Base-by-base conservation (phyloP, 305 asterid genomes). In the Fraxinus ornus region DNA sequence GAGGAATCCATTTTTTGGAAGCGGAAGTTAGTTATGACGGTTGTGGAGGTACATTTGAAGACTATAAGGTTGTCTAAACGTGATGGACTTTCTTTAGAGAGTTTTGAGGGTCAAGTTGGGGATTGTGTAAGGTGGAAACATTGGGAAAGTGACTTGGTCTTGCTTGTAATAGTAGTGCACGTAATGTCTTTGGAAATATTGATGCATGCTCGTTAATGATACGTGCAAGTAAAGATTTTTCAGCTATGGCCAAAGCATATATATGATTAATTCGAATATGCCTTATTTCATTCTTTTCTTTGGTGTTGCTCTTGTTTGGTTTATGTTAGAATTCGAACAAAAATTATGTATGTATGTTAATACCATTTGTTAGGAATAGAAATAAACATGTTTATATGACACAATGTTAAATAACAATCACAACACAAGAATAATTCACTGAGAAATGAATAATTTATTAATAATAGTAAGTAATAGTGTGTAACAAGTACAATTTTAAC, bases 101-200 rank as follows among this genome's bases (percentile, higher is more conserved):
- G 92, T 76, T 86, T 84, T 80, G 83, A 64, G 91, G 94, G 87
- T 85, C 93, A 93, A 95, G 98, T 82, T 91, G 91, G 86, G 93
- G 91, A 90, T 92, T 87, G 93, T 84, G 95, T 89, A 73, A 66
- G 10, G 35, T 66, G n/a, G 28, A 26, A 66, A 66, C 74, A 24
- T 26, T 26, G 36, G 74, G 74, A 9, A 26, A 66, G 22, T 62
- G 71, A 62, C 7, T 21, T 62, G 32, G 71, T 84, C 72, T 72
- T 36, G 41, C 36, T 57, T 30, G 6, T 32, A 39, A 75, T 78
- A 85, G 82, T 87, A 88, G 85, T 85, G 89, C 94, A 93, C 89
- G 92, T 77, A 73, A 82, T 62, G 60, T 66, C 17, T 10, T 76
- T 2, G 26, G 7, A 55, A 5, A 2, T 57, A 3, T 57, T 57